Conservation (phyloP, 2,329 filamentous ascomycete species). For the Pseudohalonectria lignicola region DNA sequence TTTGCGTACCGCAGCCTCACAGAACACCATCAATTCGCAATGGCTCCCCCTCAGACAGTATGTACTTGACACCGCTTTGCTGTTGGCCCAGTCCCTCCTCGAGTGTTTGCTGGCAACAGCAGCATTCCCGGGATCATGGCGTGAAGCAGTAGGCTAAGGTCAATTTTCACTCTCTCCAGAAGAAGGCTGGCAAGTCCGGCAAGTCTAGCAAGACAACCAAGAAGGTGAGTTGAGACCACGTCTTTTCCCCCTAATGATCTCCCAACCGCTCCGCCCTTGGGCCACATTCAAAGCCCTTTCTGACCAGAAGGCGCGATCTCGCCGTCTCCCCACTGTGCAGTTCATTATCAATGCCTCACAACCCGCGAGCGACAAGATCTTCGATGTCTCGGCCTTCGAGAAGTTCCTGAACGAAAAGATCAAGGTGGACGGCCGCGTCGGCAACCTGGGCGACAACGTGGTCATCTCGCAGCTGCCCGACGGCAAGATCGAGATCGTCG, state of each 20-base stretch:
- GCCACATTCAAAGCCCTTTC: too few relatives aligned
- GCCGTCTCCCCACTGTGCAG: constrained; percentile 41
- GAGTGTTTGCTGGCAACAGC: too few relatives aligned
- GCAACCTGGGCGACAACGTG: constrained; percentile 92
- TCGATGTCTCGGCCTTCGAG: constrained; percentile 96
- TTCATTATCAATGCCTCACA: constrained; percentile 99
- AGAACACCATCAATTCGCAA: constrained; percentile 40
- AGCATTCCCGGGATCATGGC: constrained; percentile 36
- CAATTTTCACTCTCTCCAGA: constrained; percentile 43
- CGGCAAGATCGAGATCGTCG: constrained; percentile 95
- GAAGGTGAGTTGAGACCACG: constrained; percentile 60
- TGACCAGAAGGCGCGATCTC: too few relatives aligned
- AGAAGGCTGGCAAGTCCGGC: constrained; percentile 54
- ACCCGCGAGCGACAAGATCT: constrained; percentile 99
- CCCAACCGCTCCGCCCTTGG: constrained; percentile 1
- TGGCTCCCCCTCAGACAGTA: constrained; percentile 76
- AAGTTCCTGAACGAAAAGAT: constrained; percentile 99
- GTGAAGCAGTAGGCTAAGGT: constrained; percentile 95
- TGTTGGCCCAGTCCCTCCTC: constrained; percentile 58
- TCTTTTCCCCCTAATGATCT: too few relatives aligned
- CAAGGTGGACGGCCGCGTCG: constrained; percentile 97
- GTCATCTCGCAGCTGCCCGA: constrained; percentile 84
- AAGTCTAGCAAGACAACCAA: constrained; percentile 68
- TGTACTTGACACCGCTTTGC: constrained; percentile 82
- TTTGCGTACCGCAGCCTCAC: constrained; percentile 33